phyloP scores from a whole-genome alignment of 768 basidiomycete genomes.

The Rhodocollybia butyracea region DNA sequence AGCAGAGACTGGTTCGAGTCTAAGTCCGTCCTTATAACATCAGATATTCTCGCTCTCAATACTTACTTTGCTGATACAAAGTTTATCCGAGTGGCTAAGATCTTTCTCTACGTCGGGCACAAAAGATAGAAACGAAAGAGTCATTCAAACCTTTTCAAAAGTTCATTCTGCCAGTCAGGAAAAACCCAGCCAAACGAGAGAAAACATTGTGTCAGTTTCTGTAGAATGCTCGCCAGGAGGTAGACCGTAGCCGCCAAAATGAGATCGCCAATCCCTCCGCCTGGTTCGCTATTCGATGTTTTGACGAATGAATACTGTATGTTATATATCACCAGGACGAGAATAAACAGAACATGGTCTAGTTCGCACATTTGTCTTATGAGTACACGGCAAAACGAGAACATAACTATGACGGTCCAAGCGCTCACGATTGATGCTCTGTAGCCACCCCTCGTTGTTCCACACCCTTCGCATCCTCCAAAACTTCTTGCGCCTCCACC shows the following conservation, averaged over 20 bases:
- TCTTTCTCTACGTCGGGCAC: slow-evolving; percentile 30
- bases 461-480: slow-evolving; percentile 32
- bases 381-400: too few relatives aligned
- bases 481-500: slow-evolving; percentile 41
- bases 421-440: too few relatives aligned
- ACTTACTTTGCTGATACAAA: slow-evolving; percentile 11
- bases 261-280: slow-evolving; percentile 27
- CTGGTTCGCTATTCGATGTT: background rate
- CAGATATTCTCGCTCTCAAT: background rate
- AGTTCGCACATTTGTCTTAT: too few relatives aligned
- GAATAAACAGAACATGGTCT: too few relatives aligned
- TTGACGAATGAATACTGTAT: too few relatives aligned
- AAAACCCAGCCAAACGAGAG: slow-evolving; percentile 22
- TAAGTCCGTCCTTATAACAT: slow-evolving; percentile 17
- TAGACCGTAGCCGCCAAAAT: slow-evolving; percentile 31
- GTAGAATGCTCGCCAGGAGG: slow-evolving; percentile 28
- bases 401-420: too few relatives aligned
- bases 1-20: too few relatives aligned
- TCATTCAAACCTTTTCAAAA: background rate
- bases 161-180: slow-evolving; percentile 21
- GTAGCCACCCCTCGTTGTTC: slow-evolving; percentile 22
- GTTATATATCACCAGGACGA: too few relatives aligned
- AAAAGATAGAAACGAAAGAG: slow-evolving; percentile 27
- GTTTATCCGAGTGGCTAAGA: slow-evolving; percentile 27
- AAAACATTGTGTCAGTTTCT: slow-evolving; percentile 26